These are phyloP conservation scores for Torulaspora gathmanii DNA, from an alignment of 805 yeast genomes.

Conservation along the genomic window DNA sequence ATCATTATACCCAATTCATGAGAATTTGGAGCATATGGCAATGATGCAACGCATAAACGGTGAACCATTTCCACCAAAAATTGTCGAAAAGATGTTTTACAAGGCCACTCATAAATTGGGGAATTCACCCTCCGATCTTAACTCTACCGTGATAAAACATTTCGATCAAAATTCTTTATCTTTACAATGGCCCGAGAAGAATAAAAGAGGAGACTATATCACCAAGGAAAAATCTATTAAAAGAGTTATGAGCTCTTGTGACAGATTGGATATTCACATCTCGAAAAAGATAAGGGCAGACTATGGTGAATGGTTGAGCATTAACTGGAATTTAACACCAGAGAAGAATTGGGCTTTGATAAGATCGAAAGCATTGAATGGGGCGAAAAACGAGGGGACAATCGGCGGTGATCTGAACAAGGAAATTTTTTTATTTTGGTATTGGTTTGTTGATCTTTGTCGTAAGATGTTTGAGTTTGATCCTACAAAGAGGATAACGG, in stretches of 20 bases:
- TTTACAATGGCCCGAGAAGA: conserved; percentile 33
- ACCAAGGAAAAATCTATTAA: conserved; percentile 32
- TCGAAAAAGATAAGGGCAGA: conserved; percentile 30
- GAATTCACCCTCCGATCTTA: conserved; percentile 32
- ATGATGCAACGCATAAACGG: conserved; percentile 84
- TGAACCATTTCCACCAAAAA: conserved; percentile 40
- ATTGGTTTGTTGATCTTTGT: conserved; percentile 66
- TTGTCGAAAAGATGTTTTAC: conserved; percentile 36
- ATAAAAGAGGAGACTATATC: conserved; percentile 26
- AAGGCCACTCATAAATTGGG: conserved; percentile 32
- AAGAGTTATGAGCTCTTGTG: conserved; percentile 29
- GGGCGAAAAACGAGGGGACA: conserved; percentile 6
- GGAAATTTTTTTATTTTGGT: conserved; percentile 79
- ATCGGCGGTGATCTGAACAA: conserved; percentile 36
- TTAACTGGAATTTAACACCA: conserved; percentile 31
- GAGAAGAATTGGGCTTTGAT: conserved; percentile 32
- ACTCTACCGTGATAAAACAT: conserved; percentile 32
- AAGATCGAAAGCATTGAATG: conserved; percentile 17
- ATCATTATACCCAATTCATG: conserved; percentile 91
- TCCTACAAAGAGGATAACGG: conserved; percentile 67
- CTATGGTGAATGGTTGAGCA: conserved; percentile 25
- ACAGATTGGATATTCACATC: conserved; percentile 31
- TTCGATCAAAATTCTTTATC: conserved; percentile 24
- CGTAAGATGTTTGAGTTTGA: conserved; percentile 63
- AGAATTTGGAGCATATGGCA: conserved; percentile 88